Evolutionary conservation across 164 flowering plant species (phyloP), one percentile per base, ranked within the genome.

Genomic region (Berberis thunbergii): DNA sequence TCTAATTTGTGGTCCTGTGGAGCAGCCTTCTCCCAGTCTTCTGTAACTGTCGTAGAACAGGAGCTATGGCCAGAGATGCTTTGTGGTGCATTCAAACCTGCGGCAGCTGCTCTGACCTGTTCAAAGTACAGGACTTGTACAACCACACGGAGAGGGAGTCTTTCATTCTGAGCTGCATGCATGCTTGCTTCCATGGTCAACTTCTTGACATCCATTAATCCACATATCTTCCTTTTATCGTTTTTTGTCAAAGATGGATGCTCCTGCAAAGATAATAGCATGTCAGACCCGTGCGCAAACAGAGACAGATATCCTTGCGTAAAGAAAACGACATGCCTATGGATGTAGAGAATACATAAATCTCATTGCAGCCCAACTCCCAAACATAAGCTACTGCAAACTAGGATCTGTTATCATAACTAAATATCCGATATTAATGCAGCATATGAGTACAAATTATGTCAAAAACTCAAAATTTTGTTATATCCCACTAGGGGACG

Each of bases 141-240:
- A 2, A 91, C 90, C 13, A 84, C 80, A 3, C 97, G 83, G 11
- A 91, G 90, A 3, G 96, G 96, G 48, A 91, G 90, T n/a, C 81
- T 72, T 43, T 91, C 97, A 39, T 85, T 88, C 72, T 91, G 97
- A 39, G 91, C 97, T 5, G 97, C 97, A 71, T 89, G 90, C 81
- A 81, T 82, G 6, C 86, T 80, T 4, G 85, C 89, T 7, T 84
- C 85, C 70, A 67, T 71, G 3, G 92, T 80, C 64, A 91, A 73
- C 67, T 79, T 88, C 73, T 83, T 86, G 39, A 88, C 87, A 62
- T 91, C 92, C 88, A 91, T 83, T 49, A 87, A 62, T 49, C 83
- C 79, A 65, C 97, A 91, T 53, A 91, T 63, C 59, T 73, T 82
- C 75, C 83, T 91, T 73, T 70, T 85, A 52, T 91, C 97, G 3